Evolutionary conservation across 768 basidiomycete species (phyloP).

Genomic region (Omphalotus guepiniiformis): DNA sequence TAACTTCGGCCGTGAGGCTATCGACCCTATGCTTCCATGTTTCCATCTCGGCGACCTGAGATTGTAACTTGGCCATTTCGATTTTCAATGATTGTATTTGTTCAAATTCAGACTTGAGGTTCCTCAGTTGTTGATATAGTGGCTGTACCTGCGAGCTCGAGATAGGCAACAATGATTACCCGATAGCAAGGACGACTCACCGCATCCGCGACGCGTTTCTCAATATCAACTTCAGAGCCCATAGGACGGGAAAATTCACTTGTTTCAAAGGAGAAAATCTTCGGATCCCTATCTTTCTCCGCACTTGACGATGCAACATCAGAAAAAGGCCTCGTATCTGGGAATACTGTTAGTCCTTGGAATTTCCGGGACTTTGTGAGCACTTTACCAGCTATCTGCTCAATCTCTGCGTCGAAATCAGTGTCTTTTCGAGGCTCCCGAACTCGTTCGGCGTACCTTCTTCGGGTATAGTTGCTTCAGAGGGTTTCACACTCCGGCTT

Average conservation of each 20-base stretch:
- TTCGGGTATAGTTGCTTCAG: slow-evolving; percentile 54
- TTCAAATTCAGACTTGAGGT: slow-evolving; percentile 42
- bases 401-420: too few species aligned
- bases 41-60: slow-evolving; percentile 29
- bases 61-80: slow-evolving; percentile 30
- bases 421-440: neutral
- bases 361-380: too few species aligned
- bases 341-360: too few species aligned
- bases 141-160: slow-evolving; percentile 40
- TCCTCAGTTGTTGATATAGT: slow-evolving; percentile 44
- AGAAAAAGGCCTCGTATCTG: too few species aligned
- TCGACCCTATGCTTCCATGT: slow-evolving; percentile 34
- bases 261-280: too few species aligned
- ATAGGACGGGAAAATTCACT: too few species aligned
- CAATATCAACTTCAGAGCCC: slow-evolving; percentile 8
- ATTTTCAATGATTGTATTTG: slow-evolving; percentile 28
- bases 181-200: slow-evolving; percentile 19
- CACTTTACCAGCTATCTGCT: too few species aligned
- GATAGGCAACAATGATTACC: neutral
- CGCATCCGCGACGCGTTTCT: slow-evolving; percentile 26
- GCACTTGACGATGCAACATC: too few species aligned
- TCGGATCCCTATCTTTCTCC: too few species aligned
- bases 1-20: slow-evolving; percentile 26
- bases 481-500: slow-evolving; percentile 45
- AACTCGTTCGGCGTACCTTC: slow-evolving; percentile 50